These are phyloP conservation scores for Leucocoprinus leucothites DNA, from an alignment of 768 basidiomycete genomes.

Conservation along the genomic window DNA sequence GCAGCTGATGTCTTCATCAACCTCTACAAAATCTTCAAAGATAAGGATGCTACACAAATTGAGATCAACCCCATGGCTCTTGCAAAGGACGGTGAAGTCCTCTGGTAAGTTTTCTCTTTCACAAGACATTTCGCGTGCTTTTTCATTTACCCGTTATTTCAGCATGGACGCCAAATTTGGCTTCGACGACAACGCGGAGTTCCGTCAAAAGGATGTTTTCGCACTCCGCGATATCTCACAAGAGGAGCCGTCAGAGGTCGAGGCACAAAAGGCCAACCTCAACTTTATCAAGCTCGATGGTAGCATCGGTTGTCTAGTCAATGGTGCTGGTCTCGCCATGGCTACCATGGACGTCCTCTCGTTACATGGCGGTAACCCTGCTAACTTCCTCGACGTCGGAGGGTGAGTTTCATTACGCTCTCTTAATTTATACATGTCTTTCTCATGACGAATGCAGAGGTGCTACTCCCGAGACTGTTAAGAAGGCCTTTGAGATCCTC, in stretches of 20 bases:
- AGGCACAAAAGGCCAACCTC: constrained; percentile 92
- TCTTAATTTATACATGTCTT: constrained; percentile 1
- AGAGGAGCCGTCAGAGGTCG: constrained; percentile 96
- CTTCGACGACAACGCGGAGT: constrained; percentile 99
- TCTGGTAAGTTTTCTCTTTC: constrained; percentile 64
- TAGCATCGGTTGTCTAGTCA: constrained; percentile 94
- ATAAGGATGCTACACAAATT: constrained; percentile 98
- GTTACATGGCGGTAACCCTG: constrained; percentile 93
- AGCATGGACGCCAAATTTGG: constrained; percentile 99
- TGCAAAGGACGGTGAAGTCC: constrained; percentile 85
- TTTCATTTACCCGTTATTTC: constrained; percentile 4
- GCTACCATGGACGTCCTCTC: constrained; percentile 99
- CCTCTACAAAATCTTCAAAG: constrained; percentile 95
- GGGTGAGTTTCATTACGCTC: constrained; percentile 47
- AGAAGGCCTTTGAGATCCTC: constrained; percentile 98
- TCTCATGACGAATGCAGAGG: constrained; percentile 48
- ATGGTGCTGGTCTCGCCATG: constrained; percentile 98
- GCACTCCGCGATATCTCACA: constrained; percentile 87
- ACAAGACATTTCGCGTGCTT: neutral
- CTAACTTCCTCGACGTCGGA: constrained; percentile 98
- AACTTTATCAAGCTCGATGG: constrained; percentile 99
- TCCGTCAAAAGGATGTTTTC: constrained; percentile 92
- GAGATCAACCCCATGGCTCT: constrained; percentile 99
- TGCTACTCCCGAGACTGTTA: constrained; percentile 98
- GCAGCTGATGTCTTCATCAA: constrained; percentile 94